phyloP scores from a whole-genome alignment of 345 rosid species.

The Eucalyptus shirleyi region DNA sequence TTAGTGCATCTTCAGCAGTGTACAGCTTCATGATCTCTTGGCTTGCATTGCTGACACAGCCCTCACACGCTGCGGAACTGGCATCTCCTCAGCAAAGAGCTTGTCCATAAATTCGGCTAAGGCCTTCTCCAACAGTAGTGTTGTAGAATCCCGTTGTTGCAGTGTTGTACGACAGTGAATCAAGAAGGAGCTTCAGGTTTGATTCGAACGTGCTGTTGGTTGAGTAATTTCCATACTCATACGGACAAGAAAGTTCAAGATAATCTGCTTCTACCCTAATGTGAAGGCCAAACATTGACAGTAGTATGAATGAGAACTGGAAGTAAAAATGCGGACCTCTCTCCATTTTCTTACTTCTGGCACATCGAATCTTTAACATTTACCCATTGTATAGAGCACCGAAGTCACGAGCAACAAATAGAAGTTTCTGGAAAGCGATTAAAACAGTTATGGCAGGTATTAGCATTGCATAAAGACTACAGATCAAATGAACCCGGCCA shows the following conservation, averaged over 20 bases:
- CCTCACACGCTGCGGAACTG: too few relatives aligned
- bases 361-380: background rate
- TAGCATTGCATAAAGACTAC: background rate
- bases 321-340: background rate
- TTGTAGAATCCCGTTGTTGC: too few relatives aligned
- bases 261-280: background rate
- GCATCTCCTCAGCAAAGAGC: too few relatives aligned
- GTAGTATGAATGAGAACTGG: background rate
- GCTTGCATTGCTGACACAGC: too few relatives aligned
- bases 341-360: background rate
- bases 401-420: background rate
- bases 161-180: too few relatives aligned
- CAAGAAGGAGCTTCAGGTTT: too few relatives aligned
- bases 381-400: background rate
- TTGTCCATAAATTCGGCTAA: too few relatives aligned
- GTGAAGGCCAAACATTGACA: background rate
- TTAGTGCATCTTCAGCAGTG: too few relatives aligned
- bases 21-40: too few relatives aligned
- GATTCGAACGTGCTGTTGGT: too few relatives aligned
- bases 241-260: background rate
- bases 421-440: background rate
- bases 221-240: too few relatives aligned
- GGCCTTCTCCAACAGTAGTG: too few relatives aligned
- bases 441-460: background rate
- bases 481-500: background rate